Conservation (phyloP, 805 yeast genomes). For the Kazachstania psychrophila region DNA sequence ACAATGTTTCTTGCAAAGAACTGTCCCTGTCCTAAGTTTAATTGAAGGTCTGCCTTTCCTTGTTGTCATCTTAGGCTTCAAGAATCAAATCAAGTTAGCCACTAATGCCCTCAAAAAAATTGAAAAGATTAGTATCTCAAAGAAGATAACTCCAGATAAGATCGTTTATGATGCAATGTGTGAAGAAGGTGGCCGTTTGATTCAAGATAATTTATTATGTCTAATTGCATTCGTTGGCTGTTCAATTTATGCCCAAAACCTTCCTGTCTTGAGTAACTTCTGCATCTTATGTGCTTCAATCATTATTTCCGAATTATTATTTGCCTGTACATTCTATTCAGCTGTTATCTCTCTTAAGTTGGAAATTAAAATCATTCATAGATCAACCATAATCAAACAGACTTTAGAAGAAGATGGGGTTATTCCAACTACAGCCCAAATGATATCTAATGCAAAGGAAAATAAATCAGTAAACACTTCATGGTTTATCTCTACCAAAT, state of each 20-base stretch:
- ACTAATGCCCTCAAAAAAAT: conserved; percentile 40
- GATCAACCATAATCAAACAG: conserved; percentile 64
- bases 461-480: conserved; percentile 12
- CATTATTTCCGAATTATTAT: conserved; percentile 57
- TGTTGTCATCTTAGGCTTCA: conserved; percentile 87
- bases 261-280: conserved; percentile 72
- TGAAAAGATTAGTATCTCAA: conserved; percentile 29
- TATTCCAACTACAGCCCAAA: conserved; percentile 59
- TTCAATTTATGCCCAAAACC: conserved; percentile 50
- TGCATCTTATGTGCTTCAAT: conserved; percentile 66
- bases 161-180: conserved; percentile 31
- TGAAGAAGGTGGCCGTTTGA: conserved; percentile 31
- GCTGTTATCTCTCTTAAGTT: conserved; percentile 80
- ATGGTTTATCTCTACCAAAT: conserved; percentile 30
- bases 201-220: conserved; percentile 70
- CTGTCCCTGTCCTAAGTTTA: conserved; percentile 62
- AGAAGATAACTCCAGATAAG: conserved; percentile 19
- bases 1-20: conserved; percentile 44
- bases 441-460: conserved; percentile 38
- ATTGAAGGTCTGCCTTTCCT: conserved; percentile 91
- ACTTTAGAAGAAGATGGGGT: conserved; percentile 92
- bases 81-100: conserved; percentile 70
- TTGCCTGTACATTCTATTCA: conserved; percentile 72
- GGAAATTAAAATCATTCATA: conserved; percentile 78
- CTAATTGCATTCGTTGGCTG: conserved; percentile 62